phyloP scores from a whole-genome alignment of 2,329 filamentous ascomycete genomes.

The Albifimbria verrucaria region DNA sequence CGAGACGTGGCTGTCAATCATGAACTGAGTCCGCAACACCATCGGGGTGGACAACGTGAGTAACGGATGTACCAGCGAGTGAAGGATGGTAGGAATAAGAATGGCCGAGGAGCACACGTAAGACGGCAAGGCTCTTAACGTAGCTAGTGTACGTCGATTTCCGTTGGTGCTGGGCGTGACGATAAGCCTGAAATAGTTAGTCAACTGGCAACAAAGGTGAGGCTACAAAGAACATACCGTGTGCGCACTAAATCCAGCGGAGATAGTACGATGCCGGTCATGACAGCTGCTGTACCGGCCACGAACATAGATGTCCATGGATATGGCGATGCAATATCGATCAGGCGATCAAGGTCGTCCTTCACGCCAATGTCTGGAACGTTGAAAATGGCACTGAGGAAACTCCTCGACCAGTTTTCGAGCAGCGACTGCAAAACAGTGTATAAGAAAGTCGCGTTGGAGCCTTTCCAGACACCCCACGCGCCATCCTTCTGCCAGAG shows the following conservation, averaged over 20 bases:
- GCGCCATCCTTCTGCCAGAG: conserved; percentile 86
- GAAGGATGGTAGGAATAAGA: conserved; percentile 78
- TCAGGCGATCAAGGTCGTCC: conserved; percentile 73
- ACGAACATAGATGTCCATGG: conserved; percentile 79
- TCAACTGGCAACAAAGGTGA: neutral
- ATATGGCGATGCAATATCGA: conserved; percentile 71
- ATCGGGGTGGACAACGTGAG: conserved; percentile 81
- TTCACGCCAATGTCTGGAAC: conserved; percentile 78
- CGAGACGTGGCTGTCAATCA: conserved; percentile 76
- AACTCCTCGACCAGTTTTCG: conserved; percentile 87
- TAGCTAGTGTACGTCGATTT: conserved; percentile 74
- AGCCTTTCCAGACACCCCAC: conserved; percentile 92
- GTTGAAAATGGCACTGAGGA: conserved; percentile 87
- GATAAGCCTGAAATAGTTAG: conserved; percentile 61
- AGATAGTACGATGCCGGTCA: conserved; percentile 76
- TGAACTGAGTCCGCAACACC: conserved; percentile 78
- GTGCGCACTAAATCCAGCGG: conserved; percentile 90
- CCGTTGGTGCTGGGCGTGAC: conserved; percentile 74
- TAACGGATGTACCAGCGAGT: conserved; percentile 79
- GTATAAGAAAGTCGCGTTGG: conserved; percentile 91
- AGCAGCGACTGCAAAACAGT: conserved; percentile 80
- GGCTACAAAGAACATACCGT: conserved; percentile 39
- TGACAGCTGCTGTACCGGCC: conserved; percentile 58
- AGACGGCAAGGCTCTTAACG: conserved; percentile 74
- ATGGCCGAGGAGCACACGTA: conserved; percentile 69